Evolutionary conservation across 352 stramenopile species (phyloP), one percentile per base, ranked within the genome.

Genomic region (Globisporangium nunn): DNA sequence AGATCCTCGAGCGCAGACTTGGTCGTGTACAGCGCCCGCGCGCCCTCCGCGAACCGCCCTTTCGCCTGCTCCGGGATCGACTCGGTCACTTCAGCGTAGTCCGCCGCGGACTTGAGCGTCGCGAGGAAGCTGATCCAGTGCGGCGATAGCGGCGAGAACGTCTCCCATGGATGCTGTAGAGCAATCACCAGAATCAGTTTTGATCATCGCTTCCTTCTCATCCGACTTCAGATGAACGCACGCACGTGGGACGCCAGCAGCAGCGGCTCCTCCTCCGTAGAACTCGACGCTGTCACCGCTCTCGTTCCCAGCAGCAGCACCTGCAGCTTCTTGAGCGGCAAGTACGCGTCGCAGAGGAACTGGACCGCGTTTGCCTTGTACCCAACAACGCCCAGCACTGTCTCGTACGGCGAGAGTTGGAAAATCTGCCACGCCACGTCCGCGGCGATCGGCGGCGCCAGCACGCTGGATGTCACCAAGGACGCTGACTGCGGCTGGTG

Each of bases 361-460:
- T 77, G 59, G 29, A 94, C 72, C 7, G 82, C 85, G 5, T 71
- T 71, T 0, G 64, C 70, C n/a, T 67, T 72, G 68, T 87, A 79
- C 14, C 66, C 67, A 2, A 80, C 72, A 4, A 80, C 75, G 11
- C 79, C 81, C 47, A 94, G 66, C 35, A 70, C 67, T 0, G 75
- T 87, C 47, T 94, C 85, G 48, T 87, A 87, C 33, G 85, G 85
- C 7, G 82, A 75, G n/a, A 94, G 61, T 6, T 76, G 75, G 59
- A 91, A 94, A 51, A 94, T 87, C 54, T 91, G 75, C 76, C 81
- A 88, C n/a, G 69, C 85, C 8, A 91, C 75, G 48, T 94, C 81
- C 6, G 77, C 79, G 29, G 75, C 82, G 46, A 93, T 75, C 2
- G 85, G 85, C 35, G 85, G 81, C 14, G 82, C 81, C 8, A 85